Conservation (phyloP, 2,329 filamentous ascomycete species). For the Xylariaceae sp. region DNA sequence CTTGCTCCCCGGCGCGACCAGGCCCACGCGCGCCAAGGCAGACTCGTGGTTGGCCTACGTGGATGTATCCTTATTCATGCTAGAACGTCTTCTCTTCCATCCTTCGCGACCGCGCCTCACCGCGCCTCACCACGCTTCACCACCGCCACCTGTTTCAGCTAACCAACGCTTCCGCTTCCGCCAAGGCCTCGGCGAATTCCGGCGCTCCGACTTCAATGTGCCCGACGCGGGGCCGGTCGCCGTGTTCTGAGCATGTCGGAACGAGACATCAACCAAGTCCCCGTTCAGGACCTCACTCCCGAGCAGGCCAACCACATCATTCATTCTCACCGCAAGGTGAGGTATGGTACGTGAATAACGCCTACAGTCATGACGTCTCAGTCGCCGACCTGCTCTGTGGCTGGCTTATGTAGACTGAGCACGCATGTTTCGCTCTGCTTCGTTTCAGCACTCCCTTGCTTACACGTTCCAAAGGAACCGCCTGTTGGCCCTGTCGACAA, state of each 20-base stretch:
- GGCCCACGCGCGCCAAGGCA: neutral
- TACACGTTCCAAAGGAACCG: slow-evolving; percentile 46
- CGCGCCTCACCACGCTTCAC: neutral
- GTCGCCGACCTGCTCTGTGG: neutral
- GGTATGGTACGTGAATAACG: slow-evolving; percentile 53
- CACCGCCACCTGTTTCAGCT: neutral
- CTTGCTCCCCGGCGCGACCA: neutral
- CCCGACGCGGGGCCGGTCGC: slow-evolving; percentile 14
- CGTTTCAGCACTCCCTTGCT: slow-evolving; percentile 8
- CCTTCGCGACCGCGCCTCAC: neutral
- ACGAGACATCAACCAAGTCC: slow-evolving; percentile 36
- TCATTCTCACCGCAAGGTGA: slow-evolving; percentile 64
- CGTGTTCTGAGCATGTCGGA: slow-evolving; percentile 28
- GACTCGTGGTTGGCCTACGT: neutral
- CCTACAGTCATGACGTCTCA: neutral
- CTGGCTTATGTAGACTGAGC: neutral
- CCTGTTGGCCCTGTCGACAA: slow-evolving; percentile 64
- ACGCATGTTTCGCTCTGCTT: neutral
- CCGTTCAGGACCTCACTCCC: slow-evolving; percentile 55
- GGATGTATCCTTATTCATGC: neutral
- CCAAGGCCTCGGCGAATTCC: slow-evolving; percentile 7
- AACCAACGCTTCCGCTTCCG: slow-evolving; percentile 6
- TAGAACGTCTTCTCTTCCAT: neutral
- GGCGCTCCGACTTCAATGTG: slow-evolving; percentile 2
- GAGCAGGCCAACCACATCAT: slow-evolving; percentile 66